Base-by-base conservation (phyloP, 371 early-diverging fungal genomes). In the Coemansia sp. region DNA sequence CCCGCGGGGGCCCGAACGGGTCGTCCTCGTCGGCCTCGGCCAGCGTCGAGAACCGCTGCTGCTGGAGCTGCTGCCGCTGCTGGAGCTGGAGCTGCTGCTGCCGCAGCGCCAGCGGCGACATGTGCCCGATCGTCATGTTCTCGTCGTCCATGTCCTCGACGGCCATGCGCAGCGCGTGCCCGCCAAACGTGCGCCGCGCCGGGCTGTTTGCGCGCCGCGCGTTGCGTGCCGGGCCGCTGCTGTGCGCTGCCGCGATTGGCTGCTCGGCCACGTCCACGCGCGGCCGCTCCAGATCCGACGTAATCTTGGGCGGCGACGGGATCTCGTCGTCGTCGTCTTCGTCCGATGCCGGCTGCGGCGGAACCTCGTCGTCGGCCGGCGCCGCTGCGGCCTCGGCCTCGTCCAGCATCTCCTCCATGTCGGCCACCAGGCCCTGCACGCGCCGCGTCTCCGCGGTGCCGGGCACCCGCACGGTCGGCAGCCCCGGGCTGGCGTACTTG, bases 121-220 rank as follows among this genome's bases (percentile, higher is more conserved):
- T 63, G 26, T 68, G 73, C 4, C 73, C 69, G 13, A 72, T 68
- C 5, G 73, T 72, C 73, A 72, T 68, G 58, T 73, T 57, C n/a
- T 68, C 74, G 5, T n/a, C 55, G 47, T 68, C 74, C 65, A 65
- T 54, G 13, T 52, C 59, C 50, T 61, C 69, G 0, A 53, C 20
- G n/a, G 53, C 61, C 74, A 68, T 73, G 2, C 38, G 54, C 10
- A 65, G 30, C 32, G 57, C 20, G 30, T 48, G 59, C 0, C 55
- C 62, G 11, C 67, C 71, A 66, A 70, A 70, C 42, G 67, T 66
- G 14, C 71, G 57, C 4, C 59, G 53, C 16, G 55, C 54, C 10
- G 35, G 36, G 8, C 43, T 14, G 0, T 7, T 4, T 14, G 45
- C 45, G 14, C 45, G 2, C 2, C 43, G 2, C 11, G 5, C n/a